Evolutionary conservation across 257 asterid genomes (phyloP), one percentile per base, ranked within the genome.

Genomic region (Cordia subcordata): DNA sequence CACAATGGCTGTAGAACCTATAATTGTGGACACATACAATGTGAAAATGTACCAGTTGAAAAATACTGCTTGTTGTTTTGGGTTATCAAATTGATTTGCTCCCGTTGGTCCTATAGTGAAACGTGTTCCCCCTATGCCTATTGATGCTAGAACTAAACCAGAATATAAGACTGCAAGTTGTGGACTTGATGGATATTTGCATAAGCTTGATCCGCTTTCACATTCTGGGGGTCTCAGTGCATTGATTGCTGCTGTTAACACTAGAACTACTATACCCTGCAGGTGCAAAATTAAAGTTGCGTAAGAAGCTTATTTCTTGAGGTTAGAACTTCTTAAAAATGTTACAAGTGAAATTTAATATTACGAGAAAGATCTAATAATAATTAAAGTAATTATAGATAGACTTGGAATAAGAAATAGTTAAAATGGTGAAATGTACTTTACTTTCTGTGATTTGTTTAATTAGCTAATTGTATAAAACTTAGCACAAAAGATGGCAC

Each of bases 41-140:
- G 74, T 62, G 66, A 64, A 55, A 57, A 83, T 78, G 52, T 19
- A 83, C 83, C 85, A 78, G 18, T 76, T 76, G 44, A 83, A 83
- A 32, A 55, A 80, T 47, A 64, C 64, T 1, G 66, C 62, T 16
- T 72, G 82, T 15, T 75, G 73, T 10, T 59, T 61, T 32, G 70
- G 69, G 8, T 58, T 64, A 0, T 66, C 32, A 18, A 77, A 50
- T 64, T 83, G 87, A 13, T 78, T 63, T 8, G 91, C 91, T 19
- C 87, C 85, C 63, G 78, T 73, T 13, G 91, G 73, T 14, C 73
- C 76, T 8, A 74, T 11, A 15, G 78, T 74, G 60, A 63, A 76
- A 11, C 85, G 66, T 0, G 81, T 61, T 14, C 85, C 85, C 0
- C 83, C 81, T 17, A 35, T 1, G 1, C 90, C 85, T 0, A 65